phyloP scores from a whole-genome alignment of 257 asterid species.

The Anisodus acutangulus region DNA sequence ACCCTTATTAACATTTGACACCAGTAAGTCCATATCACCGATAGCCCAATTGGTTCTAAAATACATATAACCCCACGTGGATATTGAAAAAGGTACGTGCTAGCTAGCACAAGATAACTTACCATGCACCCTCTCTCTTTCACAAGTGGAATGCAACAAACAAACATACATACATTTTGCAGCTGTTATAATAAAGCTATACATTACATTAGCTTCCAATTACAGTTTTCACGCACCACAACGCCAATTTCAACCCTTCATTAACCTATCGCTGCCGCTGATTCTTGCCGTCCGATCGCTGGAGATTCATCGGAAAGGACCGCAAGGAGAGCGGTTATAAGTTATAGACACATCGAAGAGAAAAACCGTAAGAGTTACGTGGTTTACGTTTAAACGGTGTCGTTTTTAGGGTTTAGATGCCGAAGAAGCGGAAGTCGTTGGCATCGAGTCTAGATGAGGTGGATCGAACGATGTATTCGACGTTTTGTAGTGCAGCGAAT shows the following conservation, averaged over 20 bases:
- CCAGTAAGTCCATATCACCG: background rate
- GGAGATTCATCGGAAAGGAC: background rate
- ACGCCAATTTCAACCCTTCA: constrained; percentile 18
- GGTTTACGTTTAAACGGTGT: background rate
- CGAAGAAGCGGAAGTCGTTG: constrained; percentile 35
- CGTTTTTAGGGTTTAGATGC: constrained; percentile 21
- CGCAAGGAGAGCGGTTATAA: background rate
- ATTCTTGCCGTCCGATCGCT: constrained; percentile 6
- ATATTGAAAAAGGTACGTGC: background rate
- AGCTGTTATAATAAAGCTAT: constrained; percentile 19
- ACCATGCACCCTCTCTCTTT: constrained; percentile 28
- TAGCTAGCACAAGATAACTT: constrained; percentile 26
- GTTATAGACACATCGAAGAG: background rate
- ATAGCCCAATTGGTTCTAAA: background rate
- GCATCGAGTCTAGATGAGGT: constrained; percentile 38
- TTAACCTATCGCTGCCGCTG: background rate
- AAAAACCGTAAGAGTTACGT: background rate
- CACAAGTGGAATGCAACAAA: constrained; percentile 24
- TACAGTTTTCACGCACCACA: constrained; percentile 2
- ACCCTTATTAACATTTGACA: too few species aligned
- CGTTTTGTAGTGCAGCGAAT: constrained; percentile 36
- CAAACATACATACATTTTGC: background rate
- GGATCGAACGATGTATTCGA: constrained; percentile 36
- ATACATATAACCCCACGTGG: background rate
- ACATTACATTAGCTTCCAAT: constrained; percentile 24